A percentile compares a stretch with the other conserved stretches of the same genome.
phyloP scores from a whole-genome alignment of 2,329 filamentous ascomycete genomes.

The Nemania bipapillata region DNA sequence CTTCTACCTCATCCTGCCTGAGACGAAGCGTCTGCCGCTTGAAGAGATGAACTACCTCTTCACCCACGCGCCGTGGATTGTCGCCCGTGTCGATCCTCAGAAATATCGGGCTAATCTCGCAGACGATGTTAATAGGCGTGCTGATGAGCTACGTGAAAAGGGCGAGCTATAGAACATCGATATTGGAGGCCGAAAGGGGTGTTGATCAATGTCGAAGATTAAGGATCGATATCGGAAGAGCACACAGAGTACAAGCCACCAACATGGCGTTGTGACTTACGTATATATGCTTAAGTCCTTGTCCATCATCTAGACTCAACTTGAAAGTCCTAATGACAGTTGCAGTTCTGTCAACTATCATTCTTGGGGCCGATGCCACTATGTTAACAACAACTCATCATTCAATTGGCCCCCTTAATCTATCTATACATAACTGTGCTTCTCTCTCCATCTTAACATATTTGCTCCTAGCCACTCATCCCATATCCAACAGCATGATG shows the following conservation, averaged over 20 bases:
- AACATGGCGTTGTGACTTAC: no score
- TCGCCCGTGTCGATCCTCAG: slow-evolving; percentile 65
- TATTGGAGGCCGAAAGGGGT: not conserved
- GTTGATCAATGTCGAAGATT: not conserved
- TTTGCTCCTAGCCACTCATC: no score
- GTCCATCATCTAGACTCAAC: not conserved
- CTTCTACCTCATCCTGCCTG: slow-evolving; percentile 73
- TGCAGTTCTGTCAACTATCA: no score
- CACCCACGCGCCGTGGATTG: slow-evolving; percentile 70
- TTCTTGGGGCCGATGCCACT: no score
- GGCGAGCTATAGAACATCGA: slow-evolving; percentile 30
- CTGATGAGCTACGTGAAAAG: slow-evolving; percentile 68
- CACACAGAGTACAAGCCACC: not conserved
- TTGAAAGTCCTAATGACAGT: no score
- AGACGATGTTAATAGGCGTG: slow-evolving; percentile 67
- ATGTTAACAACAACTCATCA: no score
- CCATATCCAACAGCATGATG: no score
- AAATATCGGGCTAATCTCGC: slow-evolving; percentile 59
- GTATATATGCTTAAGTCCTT: not conserved
- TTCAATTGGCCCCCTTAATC: no score
- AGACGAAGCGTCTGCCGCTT: slow-evolving; percentile 70
- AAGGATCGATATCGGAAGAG: not conserved
- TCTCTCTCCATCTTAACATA: no score
- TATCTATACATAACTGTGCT: no score
- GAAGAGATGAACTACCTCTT: slow-evolving; percentile 76